Evolutionary conservation across 116 monocot species (phyloP), one percentile per base, ranked within the genome.

Genomic region (Zostera marina): DNA sequence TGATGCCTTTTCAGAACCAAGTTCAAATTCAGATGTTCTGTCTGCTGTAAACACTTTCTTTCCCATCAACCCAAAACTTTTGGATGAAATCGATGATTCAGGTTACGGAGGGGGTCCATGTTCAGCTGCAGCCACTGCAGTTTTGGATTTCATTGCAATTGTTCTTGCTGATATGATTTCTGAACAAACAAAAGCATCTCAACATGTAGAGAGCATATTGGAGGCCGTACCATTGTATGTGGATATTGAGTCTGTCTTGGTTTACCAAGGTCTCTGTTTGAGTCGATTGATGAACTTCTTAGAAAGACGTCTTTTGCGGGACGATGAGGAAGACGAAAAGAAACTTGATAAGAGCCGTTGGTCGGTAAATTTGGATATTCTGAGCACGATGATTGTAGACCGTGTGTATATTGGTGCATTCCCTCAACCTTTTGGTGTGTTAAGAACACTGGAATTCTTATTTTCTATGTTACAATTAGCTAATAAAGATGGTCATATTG

Each of bases 361-460:
- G 96, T 82, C 90, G 19, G 63, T 72, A 24, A 98, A 98, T 60
- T 67, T 98, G 51, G 96, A 98, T 53, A 64, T 85, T 5, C 72
- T 98, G 42, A 85, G 85, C 69, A 83, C 74, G 77, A 74, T 89
- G 85, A 78, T 90, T 58, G 96, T 98, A 26, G 96, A 98, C 66
- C 89, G 96, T 60, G 80, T 85, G n/a, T 98, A 98, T 69, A 89
- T 98, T 80, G 85, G 90, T 24, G 90, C 80, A 26, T 98, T 98
- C 66, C 78, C 96, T 58, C 74, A 76, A 39, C 86, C 90, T 47
- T 49, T 74, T 58, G 85, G 85, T 6, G 83, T 85, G 19, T 64
- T 98, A 32, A 75, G 75, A 77, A 85, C 74, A 15, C 61, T 98
- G 13, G 96, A 98, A 54, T 98, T 98, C 47, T 72, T 98, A 41